Evolutionary conservation across 192 early-diverging fungal genomes (phyloP), one percentile per base, ranked within the genome.

Genomic region (Rhizoclosmatium globosum): DNA sequence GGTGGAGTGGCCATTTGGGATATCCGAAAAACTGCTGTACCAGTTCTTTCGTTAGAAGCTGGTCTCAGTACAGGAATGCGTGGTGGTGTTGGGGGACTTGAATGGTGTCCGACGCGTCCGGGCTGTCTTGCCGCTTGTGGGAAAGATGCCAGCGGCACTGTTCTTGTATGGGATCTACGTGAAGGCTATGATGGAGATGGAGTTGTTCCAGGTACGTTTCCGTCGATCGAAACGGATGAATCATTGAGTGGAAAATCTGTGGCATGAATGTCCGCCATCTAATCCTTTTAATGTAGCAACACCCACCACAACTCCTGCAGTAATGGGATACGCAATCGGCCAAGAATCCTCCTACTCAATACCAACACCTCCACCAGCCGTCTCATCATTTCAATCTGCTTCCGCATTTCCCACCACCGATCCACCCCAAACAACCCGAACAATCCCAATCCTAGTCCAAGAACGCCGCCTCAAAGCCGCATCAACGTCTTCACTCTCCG

Each of bases 1-100:
- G 9, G 13, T 21, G 62, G 7, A 7, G 89, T 96, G 43, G 82
- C 86, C 47, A 71, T 96, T 42, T 96, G 94, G 94, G 94, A 96
- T 81, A 77, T 82, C 17, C 81, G 94, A 60, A 93, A 93, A 59
- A 60, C 87, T 3, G 77, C 83, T 0, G 92, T 93, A 47, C 82
- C 93, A 17, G 88, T 92, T 64, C 64, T 84, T 17, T 53, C 7
- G 6, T 11, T 64, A 21, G 62, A 64, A 41, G 62, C 21, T 64
- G 41, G 62, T 13, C 9, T 53, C 17, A 17, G 17, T 64, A 6
- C 7, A 21, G 11, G 21, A 23, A 64, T 64, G 7, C 62, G 7
- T 64, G 62, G 62, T 42, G 62, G 62, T 15, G 43, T 73, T 11
- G 60, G 57, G 17, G n/a, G 39, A 39, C 17, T 73, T 61, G 57